These are phyloP conservation scores for Yarrowia deformans DNA, from an alignment of 805 yeast genomes.

Conservation along the genomic window DNA sequence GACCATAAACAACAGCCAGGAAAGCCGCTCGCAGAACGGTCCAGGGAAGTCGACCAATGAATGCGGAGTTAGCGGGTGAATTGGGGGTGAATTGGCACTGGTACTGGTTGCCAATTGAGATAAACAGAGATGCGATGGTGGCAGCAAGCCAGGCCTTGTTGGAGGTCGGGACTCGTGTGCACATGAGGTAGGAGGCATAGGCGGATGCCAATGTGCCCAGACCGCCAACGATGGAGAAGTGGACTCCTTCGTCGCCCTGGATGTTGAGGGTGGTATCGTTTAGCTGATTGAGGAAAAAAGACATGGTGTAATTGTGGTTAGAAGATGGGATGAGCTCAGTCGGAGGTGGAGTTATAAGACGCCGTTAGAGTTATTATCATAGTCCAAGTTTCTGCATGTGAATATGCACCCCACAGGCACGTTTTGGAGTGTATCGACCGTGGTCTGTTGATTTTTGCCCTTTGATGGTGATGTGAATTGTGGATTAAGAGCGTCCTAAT, in stretches of 20 bases:
- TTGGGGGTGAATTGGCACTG: constrained; percentile 20
- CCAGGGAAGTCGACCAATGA: constrained; percentile 35
- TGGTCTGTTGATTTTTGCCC: not conserved
- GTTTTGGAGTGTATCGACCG: constrained; percentile 8
- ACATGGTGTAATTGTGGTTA: not conserved
- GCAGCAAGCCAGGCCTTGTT: constrained; percentile 21
- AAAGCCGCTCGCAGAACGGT: constrained; percentile 23
- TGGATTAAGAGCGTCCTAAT: too few species aligned
- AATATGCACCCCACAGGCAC: constrained; percentile 34
- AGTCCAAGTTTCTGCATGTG: constrained; percentile 34
- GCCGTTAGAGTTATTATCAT: constrained; percentile 13
- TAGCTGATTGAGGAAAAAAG: constrained; percentile 7
- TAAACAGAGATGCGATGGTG: constrained; percentile 3
- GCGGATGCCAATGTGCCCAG: constrained; percentile 25
- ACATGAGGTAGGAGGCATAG: constrained; percentile 22
- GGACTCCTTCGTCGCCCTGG: constrained; percentile 34
- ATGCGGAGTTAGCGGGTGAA: constrained; percentile 21
- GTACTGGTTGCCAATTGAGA: constrained; percentile 36
- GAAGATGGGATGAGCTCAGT: not conserved
- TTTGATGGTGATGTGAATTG: not conserved
- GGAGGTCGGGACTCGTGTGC: constrained; percentile 14
- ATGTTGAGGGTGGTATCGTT: constrained; percentile 8
- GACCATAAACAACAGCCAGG: constrained; percentile 4
- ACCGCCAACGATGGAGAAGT: constrained; percentile 2
- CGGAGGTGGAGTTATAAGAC: not conserved